Percentiles rank a stretch among this genome's conserved stretches.
phyloP scores from a whole-genome alignment of 2,329 filamentous ascomycete genomes.

The Botryotinia narcissicola region DNA sequence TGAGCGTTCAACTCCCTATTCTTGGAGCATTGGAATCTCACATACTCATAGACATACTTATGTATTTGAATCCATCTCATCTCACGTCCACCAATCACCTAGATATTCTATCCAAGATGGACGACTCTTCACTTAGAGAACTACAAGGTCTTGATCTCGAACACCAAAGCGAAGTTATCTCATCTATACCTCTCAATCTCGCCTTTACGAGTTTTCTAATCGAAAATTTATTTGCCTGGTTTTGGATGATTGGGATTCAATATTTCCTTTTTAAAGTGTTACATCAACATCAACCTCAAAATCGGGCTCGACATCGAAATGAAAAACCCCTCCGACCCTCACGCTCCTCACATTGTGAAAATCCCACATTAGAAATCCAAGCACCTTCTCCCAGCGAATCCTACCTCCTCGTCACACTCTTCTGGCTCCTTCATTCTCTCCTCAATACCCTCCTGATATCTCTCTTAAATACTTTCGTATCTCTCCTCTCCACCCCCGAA shows the following conservation, averaged over 20 bases:
- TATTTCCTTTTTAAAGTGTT: slow-evolving; percentile 4
- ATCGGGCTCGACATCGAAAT: neutral
- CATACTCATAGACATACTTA: neutral
- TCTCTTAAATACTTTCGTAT: neutral
- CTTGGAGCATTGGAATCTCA: neutral
- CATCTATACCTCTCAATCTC: neutral
- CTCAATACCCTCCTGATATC: neutral
- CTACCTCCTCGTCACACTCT: neutral
- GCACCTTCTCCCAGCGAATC: neutral
- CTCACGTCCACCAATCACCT: neutral
- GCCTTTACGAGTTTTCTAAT: slow-evolving; percentile 1
- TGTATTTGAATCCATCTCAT: neutral
- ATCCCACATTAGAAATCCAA: neutral
- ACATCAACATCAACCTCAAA: neutral
- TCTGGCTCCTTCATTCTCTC: slow-evolving; percentile 2
- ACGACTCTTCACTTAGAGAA: neutral
- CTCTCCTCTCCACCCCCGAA: neutral
- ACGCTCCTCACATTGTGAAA: neutral
- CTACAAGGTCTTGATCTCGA: neutral
- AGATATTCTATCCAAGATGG: neutral
- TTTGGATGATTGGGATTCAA: slow-evolving; percentile 12
- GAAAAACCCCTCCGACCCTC: neutral
- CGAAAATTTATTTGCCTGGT: neutral
- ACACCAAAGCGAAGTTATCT: neutral
- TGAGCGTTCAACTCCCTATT: neutral